Base-by-base conservation (phyloP, 2,329 filamentous ascomycete species). In the Trichophyton rubrum region DNA sequence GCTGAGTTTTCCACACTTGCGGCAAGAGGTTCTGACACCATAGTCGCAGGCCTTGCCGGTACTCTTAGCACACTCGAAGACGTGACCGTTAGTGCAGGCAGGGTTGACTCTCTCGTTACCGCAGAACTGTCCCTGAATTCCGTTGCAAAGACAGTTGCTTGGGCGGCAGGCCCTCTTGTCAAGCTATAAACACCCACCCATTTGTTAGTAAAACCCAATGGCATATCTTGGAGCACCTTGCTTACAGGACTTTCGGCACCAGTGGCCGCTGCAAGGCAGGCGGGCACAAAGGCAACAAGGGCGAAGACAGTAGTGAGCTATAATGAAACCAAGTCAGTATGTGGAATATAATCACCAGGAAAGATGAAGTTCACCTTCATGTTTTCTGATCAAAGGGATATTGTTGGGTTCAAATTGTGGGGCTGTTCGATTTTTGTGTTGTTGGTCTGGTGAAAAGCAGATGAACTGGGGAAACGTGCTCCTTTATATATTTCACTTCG, bases 41-140 rank as follows among this genome's bases (percentile, higher is more conserved):
- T 65, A 65, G 55, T 65, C 64, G 35, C 64, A 65, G 22, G 63
- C 60, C n/a, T 63, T 63, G 22, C 63, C 62, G 3, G 59, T 62
- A 1, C 8, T 17, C 4, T 4, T 15, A 27, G 63, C 60, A 60
- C 64, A 65, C 49, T 65, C 64, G 35, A 62, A 65, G 17, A 65
- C 64, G 59, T 64, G 64, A 20, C 58, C 59, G 43, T 65, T 61
- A 33, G 59, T 58, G 59, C 64, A 65, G 56, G 43, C 45, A 3
- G 40, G 27, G 43, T 65, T 65, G 63, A 65, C 60, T 20, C 22
- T 27, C 58, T 64, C 60, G 41, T 65, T 59, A 9, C 64, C 64
- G 13, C 64, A 65, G 60, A 65, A 65, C 51, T 64, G 64, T 22
- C 64, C 64, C 43, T 64, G 64, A 35, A 59, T 56, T 15, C 60